Evolutionary conservation across 2,329 filamentous ascomycete genomes (phyloP), one percentile per base, ranked within the genome.

Genomic region (Coniochaeta sp.): DNA sequence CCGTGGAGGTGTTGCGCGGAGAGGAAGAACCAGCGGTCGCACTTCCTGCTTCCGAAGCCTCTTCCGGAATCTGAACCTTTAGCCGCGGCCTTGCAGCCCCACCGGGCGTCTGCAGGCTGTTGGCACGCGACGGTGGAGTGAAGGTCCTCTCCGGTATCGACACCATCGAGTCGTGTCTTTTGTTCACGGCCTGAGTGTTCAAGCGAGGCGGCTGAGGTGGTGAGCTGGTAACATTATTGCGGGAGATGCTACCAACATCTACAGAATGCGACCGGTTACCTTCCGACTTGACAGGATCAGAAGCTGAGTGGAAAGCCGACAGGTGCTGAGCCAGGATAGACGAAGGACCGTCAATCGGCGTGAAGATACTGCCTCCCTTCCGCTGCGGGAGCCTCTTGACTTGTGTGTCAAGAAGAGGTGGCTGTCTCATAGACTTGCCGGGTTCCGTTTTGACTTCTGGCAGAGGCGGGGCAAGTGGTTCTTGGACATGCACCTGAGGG

Each of bases 51-150:
- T 74, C 72, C 9, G 91, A 96, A 44, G 87, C 86, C 68, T 96
- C 95, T 65, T 92, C 93, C 0, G 95, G 95, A 68, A 99, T 99
- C 70, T 97, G 92, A 5, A 99, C 91, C 67, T 91, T 96, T 55
- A 99, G 80, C 59, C 91, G 85, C 2, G 95, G 95, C 59, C 85
- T 86, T 60, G 84, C 85, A 0, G 65, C 87, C 9, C 85, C 86
- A 60, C 84, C 86, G 12, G 81, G 76, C 26, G 84, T 77, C 65
- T 88, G 85, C 62, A 89, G 77, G 64, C 90, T 96, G 69, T 90
- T 92, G n/a, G 89, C 87, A 40, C 91, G 83, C 22, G 88, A 88
- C 0, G 91, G 90, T 7, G 90, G 89, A 11, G 86, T 84, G 64
- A 91, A 84, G 0, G 77, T 74, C 31, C 76, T 84, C 40, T 91